Evolutionary conservation across 2,329 filamentous ascomycete species (phyloP), one percentile per base, ranked within the genome.

Genomic region (Chaetomium sp.): DNA sequence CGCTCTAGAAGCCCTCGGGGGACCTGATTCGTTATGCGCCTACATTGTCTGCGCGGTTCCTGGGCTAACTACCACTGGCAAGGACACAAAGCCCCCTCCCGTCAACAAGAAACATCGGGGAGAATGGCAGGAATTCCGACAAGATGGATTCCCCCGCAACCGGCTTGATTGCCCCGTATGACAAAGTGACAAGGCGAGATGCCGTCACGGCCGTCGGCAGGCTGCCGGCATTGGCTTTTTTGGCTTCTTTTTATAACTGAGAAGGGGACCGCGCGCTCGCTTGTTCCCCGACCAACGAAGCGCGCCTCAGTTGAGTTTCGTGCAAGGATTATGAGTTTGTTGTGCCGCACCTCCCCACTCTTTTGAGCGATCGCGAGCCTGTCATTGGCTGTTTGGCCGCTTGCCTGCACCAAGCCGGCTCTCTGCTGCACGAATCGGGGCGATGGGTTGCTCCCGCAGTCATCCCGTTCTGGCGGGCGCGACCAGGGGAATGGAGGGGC

Each of bases 251-350:
- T 70, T 68, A 70, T 67, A 70, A 70, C 25, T 35, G 31, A 71
- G 64, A 71, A 69, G 68, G 67, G 71, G 70, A 53, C 27, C 38
- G 70, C 71, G 69, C 70, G 69, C 69, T 68, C 66, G 61, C 56
- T 58, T 62, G 62, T 57, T 62, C 66, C 63, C 64, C 63, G 67
- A 69, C 73, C 72, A 75, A 74, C 72, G 70, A 71, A 27, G 56
- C 66, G 65, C 65, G 69, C 65, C 57, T 68, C 66, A 65, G 35
- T 49, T 60, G 47, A 55, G 69, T 72, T 72, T 72, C 68, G 70
- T 68, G 68, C 71, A 64, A 56, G 66, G 67, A 67, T 65, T 65
- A 27, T 38, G 57, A 35, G 45, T 57, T 63, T 58, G 38, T 60
- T 62, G 60, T 67, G 67, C 51, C 67, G 62, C 65, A 49, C 54